Evolutionary conservation across 345 rosid genomes (phyloP), one percentile per base, ranked within the genome.

Genomic region (Balakata baccata): DNA sequence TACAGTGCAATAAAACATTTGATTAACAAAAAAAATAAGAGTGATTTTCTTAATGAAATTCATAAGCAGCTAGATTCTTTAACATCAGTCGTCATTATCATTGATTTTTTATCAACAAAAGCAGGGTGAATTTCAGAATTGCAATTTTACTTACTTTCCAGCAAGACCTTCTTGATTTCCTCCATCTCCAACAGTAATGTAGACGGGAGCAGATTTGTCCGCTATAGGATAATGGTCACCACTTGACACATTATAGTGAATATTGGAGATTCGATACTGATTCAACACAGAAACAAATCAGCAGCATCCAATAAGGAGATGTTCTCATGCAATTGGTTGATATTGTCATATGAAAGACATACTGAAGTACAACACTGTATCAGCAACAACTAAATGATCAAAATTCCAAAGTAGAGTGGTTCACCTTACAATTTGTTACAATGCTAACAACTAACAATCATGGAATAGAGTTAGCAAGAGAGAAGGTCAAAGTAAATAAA

Each of bases 151-250:
- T 29, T 29, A 29, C 34, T 82, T 86, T 82, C 75, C 84, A 4
- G 96, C 95, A 57, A 94, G 89, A 78, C 97, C 98, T 85, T 87
- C 98, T 83, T 88, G 93, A 80, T 94, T 94, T 77, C 98, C 98
- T 41, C 98, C 97, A 72, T 94, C 98, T 72, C 99, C 97, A 65
- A 93, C 94, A 9, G 93, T 95, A 17, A 91, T 85, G 83, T 95
- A 91, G 70, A 95, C 85, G 1, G 99, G 98, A 62, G 98, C 97
- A 47, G 88, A 92, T 74, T 93, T 80, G 78, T 95, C 93, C 7
- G 90, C 82, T 67, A 85, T 66, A 1, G 98, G 98, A 76, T 62
- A 88, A 60, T 81, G 57, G 46, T 84, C 84, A 41, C 96, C 91
- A 64, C 87, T 88, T 59, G 98, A 87, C 45, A 92, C 79, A 62